Conservation (phyloP, 495 filamentous ascomycete species). For the Achaetomiella virescens region DNA sequence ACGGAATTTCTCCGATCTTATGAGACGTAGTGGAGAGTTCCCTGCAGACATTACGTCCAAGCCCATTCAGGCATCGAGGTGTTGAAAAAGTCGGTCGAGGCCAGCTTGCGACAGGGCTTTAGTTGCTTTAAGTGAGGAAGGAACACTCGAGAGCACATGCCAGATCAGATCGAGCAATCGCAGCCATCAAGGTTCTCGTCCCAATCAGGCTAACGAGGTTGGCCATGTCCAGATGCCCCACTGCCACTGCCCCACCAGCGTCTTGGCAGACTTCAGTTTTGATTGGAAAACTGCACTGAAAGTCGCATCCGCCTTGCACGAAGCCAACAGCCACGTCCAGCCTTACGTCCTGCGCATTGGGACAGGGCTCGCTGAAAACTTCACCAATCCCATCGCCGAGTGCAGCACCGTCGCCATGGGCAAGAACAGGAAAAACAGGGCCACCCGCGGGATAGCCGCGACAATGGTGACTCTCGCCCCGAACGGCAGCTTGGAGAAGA, state of each 20-base stretch:
- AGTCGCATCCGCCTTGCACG: too few relatives aligned
- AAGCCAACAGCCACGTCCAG: too few relatives aligned
- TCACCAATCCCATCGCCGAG: too few relatives aligned
- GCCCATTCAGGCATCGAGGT: too few relatives aligned
- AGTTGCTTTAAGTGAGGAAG: background rate
- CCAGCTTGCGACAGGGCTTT: too few relatives aligned
- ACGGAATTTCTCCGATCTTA: too few relatives aligned
- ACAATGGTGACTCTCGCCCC: constrained; percentile 8
- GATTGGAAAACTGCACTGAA: too few relatives aligned
- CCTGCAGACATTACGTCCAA: too few relatives aligned
- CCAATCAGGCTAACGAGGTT: background rate
- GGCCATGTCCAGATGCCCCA: background rate
- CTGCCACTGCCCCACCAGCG: background rate
- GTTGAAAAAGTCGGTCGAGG: too few relatives aligned
- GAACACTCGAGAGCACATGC: background rate
- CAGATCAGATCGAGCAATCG: background rate
- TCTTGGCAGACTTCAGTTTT: background rate
- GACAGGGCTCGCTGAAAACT: too few relatives aligned
- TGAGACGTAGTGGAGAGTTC: too few relatives aligned
- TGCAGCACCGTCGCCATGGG: constrained; percentile 13
- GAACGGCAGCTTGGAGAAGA: background rate
- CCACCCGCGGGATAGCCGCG: constrained; percentile 6
- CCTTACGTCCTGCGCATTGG: too few relatives aligned
- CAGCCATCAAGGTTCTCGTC: background rate
- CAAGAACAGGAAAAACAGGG: constrained; percentile 26